Evolutionary conservation across 768 basidiomycete species (phyloP).

Genomic region (Kwoniella dendrophila): DNA sequence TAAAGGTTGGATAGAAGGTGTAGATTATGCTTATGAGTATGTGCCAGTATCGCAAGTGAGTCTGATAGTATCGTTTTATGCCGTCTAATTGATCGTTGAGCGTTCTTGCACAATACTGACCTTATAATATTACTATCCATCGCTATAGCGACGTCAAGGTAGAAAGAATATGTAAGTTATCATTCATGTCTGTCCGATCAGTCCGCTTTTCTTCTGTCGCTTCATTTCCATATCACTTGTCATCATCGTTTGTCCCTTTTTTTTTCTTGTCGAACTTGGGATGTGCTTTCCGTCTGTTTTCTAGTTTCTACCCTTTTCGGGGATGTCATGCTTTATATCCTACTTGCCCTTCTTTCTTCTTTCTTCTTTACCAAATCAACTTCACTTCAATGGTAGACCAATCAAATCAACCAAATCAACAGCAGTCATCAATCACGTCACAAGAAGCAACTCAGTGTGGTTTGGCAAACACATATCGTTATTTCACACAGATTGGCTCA

Average conservation of each 20-base stretch:
- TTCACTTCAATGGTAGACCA: too few species aligned
- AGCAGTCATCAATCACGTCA: too few species aligned
- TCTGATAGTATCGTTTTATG: not conserved
- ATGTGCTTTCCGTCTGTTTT: not conserved
- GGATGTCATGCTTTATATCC: not conserved
- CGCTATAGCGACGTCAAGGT: constrained; percentile 35
- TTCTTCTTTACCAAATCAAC: not conserved
- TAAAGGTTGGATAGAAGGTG: constrained; percentile 27
- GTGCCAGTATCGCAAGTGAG: constrained; percentile 47
- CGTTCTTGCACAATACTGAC: not conserved
- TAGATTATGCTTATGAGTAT: constrained; percentile 49
- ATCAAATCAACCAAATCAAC: too few species aligned
- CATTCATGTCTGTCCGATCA: not conserved
- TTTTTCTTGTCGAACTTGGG: not conserved
- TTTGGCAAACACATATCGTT: too few species aligned
- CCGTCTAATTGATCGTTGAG: not conserved
- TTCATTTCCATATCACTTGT: constrained; percentile 2
- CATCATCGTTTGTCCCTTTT: not conserved
- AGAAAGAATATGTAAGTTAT: constrained; percentile 50
- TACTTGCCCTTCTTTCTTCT: not conserved
- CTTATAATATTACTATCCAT: not conserved
- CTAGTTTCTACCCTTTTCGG: too few species aligned
- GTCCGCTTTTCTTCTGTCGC: constrained; percentile 4
- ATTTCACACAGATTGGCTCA: too few species aligned
- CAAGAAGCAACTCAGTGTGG: too few species aligned